phyloP scores from a whole-genome alignment of 2,329 filamentous ascomycete genomes.

The Fusarium praegraminearum region DNA sequence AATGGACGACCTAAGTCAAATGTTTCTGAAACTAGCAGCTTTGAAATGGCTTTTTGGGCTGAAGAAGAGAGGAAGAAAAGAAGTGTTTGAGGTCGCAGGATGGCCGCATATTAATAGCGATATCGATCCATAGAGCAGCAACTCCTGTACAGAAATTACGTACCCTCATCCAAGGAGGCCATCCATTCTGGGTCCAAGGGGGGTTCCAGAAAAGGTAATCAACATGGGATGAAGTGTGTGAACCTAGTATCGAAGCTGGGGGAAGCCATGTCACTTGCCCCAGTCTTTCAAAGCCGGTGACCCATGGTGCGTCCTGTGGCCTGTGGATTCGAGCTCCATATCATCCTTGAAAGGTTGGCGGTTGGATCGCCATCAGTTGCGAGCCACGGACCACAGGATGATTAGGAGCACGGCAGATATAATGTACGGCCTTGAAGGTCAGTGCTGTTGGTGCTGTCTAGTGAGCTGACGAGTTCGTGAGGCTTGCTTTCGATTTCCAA shows the following conservation, averaged over 20 bases:
- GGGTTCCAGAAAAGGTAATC: conserved; percentile 40
- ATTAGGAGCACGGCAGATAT: conserved; percentile 23
- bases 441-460: background rate
- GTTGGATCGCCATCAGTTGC: conserved; percentile 41
- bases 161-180: conserved; percentile 35
- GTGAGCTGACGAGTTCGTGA: background rate
- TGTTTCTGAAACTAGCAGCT: conserved; percentile 56
- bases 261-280: conserved; percentile 40
- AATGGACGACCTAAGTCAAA: conserved; percentile 71
- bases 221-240: conserved; percentile 42
- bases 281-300: conserved; percentile 33
- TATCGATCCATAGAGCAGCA: conserved; percentile 33
- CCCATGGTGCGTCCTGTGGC: conserved; percentile 36
- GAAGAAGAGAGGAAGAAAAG: conserved; percentile 51
- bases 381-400: conserved; percentile 35
- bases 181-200: conserved; percentile 40
- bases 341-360: conserved; percentile 33
- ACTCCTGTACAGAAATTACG: conserved; percentile 47
- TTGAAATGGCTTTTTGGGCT: conserved; percentile 60
- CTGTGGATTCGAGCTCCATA: conserved; percentile 34
- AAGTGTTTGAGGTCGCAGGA: conserved; percentile 48
- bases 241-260: conserved; percentile 42
- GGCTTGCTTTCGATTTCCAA: background rate
- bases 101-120: conserved; percentile 62
- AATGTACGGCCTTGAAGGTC: background rate